Evolutionary conservation across 2,329 filamentous ascomycete species (phyloP).

Genomic region (Apiospora marii): DNA sequence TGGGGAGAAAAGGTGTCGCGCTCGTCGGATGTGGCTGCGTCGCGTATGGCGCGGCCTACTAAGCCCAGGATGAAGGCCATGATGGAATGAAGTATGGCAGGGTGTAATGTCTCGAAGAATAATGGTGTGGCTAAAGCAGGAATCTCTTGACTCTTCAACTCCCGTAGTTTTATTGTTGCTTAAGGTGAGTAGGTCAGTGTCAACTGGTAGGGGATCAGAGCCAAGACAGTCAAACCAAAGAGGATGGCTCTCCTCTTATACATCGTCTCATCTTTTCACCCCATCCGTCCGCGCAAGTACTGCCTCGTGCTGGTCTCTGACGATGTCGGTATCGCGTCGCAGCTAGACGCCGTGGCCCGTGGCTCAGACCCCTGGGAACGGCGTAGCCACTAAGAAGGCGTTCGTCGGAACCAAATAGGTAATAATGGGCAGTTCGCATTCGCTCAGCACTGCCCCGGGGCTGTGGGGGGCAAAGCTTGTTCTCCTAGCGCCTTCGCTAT

Average conservation of each 20-base stretch:
- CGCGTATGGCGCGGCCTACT: background rate
- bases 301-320: background rate
- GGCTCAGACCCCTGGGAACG: background rate
- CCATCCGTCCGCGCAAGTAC: background rate
- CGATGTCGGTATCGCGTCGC: background rate
- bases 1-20: background rate
- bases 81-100: background rate
- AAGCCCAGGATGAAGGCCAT: background rate
- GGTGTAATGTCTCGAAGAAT: too few species aligned
- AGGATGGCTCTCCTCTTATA: background rate
- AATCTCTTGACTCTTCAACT: background rate
- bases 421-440: background rate
- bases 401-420: background rate
- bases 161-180: background rate
- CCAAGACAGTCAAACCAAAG: background rate
- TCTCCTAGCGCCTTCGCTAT: background rate
- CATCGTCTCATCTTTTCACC: background rate
- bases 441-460: conserved; percentile 1
- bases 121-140: too few species aligned
- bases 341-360: background rate
- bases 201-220: background rate
- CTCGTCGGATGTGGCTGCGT: background rate
- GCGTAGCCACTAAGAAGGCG: background rate
- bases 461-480: background rate
- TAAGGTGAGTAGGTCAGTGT: background rate